Evolutionary conservation across 2,329 filamentous ascomycete genomes (phyloP).

Genomic region (Aschersonia sp.): DNA sequence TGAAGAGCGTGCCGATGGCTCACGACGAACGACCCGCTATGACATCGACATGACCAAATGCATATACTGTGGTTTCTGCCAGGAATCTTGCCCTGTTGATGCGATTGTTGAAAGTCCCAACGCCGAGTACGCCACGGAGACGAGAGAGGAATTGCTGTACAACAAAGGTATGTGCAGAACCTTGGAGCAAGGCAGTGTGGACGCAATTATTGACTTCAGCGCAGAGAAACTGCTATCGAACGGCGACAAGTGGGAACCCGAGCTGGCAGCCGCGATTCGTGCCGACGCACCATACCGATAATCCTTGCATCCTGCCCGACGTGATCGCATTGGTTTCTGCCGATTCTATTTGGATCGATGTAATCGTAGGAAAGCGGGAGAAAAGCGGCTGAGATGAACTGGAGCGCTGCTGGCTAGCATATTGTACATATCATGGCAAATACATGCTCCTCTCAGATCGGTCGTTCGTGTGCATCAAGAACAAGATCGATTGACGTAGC

Average conservation of each 20-base stretch:
- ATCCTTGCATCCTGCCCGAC: background rate
- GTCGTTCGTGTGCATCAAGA: background rate
- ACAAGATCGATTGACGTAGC: too few relatives aligned
- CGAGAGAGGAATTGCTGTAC: slow-evolving; percentile 86
- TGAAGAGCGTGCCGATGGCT: slow-evolving; percentile 92
- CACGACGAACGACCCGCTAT: slow-evolving; percentile 88
- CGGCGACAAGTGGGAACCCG: slow-evolving; percentile 95
- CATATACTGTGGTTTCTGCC: slow-evolving; percentile 99
- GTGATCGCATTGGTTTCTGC: too few relatives aligned
- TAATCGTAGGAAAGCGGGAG: background rate
- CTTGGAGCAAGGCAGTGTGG: too few relatives aligned
- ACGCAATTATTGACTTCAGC: slow-evolving; percentile 5
- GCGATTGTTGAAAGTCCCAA: slow-evolving; percentile 59
- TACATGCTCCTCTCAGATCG: background rate
- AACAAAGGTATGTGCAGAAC: slow-evolving; percentile 54
- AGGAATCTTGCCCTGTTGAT: slow-evolving; percentile 96
- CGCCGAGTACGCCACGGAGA: slow-evolving; percentile 49
- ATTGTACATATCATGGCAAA: slow-evolving; percentile 6
- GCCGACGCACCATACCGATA: slow-evolving; percentile 89
- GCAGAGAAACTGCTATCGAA: slow-evolving; percentile 73
- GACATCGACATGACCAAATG: slow-evolving; percentile 99
- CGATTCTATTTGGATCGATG: background rate
- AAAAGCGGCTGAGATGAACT: background rate
- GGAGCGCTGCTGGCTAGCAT: background rate
- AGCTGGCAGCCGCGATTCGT: slow-evolving; percentile 80